These are phyloP conservation scores for Trichothecium roseum DNA, from an alignment of 2,329 filamentous ascomycete species.

Conservation along the genomic window DNA sequence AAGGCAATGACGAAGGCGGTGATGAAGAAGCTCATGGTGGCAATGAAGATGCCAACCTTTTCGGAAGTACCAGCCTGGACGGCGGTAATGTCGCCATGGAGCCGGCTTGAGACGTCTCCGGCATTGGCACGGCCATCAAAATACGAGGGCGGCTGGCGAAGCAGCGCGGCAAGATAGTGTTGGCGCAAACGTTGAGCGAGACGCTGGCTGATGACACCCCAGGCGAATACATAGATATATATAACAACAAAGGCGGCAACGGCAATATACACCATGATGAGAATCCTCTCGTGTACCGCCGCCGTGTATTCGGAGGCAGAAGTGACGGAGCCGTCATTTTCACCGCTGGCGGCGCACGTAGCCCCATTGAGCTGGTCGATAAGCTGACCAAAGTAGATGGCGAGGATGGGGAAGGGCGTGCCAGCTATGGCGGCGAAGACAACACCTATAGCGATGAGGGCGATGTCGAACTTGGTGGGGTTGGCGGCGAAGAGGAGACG, in stretches of 20 bases:
- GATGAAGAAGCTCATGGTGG: constrained; percentile 54
- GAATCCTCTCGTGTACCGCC: constrained; percentile 44
- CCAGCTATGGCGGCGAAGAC: constrained; percentile 43
- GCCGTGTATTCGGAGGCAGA: constrained; percentile 26
- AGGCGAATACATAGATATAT: constrained; percentile 53
- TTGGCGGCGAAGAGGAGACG: constrained; percentile 33
- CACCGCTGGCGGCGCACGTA: constrained; percentile 31
- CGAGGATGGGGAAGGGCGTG: constrained; percentile 52
- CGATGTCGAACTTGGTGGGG: constrained; percentile 29
- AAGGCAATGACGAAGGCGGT: constrained; percentile 60
- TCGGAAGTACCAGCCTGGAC: constrained; percentile 60
- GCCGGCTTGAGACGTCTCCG: constrained; percentile 51
- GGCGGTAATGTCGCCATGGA: constrained; percentile 55
- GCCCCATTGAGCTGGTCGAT: constrained; percentile 50
- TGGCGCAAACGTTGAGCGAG: constrained; percentile 66
- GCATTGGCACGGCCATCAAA: constrained; percentile 66
- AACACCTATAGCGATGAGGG: constrained; percentile 29
- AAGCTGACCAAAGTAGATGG: constrained; percentile 53
- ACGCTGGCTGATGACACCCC: constrained; percentile 53
- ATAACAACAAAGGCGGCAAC: constrained; percentile 53
- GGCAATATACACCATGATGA: constrained; percentile 52
- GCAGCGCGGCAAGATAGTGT: constrained; percentile 72
- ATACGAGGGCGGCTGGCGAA: constrained; percentile 86
- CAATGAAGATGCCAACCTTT: constrained; percentile 57
- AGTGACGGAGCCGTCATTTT: constrained; percentile 12